Evolutionary conservation across 345 rosid genomes (phyloP).

Genomic region (Sisymbrium altissimum): DNA sequence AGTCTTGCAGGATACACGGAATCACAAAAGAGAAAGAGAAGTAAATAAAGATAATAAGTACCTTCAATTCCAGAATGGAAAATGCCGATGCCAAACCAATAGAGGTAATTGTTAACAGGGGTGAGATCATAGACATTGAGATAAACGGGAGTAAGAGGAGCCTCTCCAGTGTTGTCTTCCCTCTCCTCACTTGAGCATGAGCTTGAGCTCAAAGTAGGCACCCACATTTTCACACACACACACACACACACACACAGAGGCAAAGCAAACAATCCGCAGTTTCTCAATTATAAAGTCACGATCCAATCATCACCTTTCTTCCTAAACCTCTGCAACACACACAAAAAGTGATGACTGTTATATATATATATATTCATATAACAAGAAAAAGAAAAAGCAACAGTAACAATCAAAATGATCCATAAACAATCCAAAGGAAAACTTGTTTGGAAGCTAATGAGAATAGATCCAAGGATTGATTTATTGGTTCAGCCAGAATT

Average conservation of each 20-base stretch:
- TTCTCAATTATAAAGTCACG: neutral
- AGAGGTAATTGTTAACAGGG: conserved; percentile 80
- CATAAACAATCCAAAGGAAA: conserved; percentile 1
- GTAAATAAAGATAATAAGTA: conserved; percentile 4
- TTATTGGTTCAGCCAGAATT: neutral
- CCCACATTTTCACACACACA: conserved; percentile 50
- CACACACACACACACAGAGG: neutral
- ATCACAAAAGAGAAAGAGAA: neutral
- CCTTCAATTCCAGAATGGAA: conserved; percentile 97
- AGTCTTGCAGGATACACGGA: neutral
- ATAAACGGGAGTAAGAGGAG: conserved; percentile 44
- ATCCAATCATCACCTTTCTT: conserved; percentile 11
- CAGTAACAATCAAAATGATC: neutral
- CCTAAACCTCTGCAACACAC: conserved; percentile 19
- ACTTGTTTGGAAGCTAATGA: neutral
- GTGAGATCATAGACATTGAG: conserved; percentile 95
- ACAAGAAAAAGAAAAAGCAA: neutral
- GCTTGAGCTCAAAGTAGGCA: conserved; percentile 59
- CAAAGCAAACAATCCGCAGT: neutral
- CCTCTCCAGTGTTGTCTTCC: conserved; percentile 44
- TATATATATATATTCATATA: conserved; percentile 4
- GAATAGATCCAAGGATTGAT: neutral
- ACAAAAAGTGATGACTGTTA: neutral
- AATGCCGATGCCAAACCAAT: conserved; percentile 88
- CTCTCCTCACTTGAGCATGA: conserved; percentile 46